phyloP scores from a whole-genome alignment of 805 yeast species.

The Metschnikowia drakensbergensis region DNA sequence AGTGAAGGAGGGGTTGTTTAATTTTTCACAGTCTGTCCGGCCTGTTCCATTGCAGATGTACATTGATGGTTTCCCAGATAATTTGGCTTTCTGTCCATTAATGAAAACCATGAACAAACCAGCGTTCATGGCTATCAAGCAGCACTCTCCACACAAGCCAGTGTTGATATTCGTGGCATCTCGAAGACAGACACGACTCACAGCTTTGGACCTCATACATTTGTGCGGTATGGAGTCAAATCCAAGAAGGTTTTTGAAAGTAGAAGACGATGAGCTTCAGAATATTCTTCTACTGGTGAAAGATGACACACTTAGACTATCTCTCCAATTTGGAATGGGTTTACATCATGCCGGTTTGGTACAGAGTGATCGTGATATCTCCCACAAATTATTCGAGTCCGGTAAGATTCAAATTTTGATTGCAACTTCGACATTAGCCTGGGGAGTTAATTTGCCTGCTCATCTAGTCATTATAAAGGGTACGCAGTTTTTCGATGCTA shows the following conservation, averaged over 20 bases:
- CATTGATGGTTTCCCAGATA: conserved; percentile 82
- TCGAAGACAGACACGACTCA: conserved; percentile 74
- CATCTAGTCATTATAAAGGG: conserved; percentile 57
- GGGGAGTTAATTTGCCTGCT: conserved; percentile 75
- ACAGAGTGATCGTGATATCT: conserved; percentile 64
- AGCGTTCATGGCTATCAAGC: conserved; percentile 86
- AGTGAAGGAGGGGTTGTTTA: conserved; percentile 68
- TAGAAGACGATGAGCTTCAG: conserved; percentile 62
- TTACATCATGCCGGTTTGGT: conserved; percentile 81
- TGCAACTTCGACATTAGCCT: conserved; percentile 77
- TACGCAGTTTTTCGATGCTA: conserved; percentile 52
- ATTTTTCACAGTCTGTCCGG: conserved; percentile 77
- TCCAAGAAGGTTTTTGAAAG: conserved; percentile 64
- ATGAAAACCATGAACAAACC: conserved; percentile 91
- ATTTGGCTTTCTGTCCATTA: conserved; percentile 73
- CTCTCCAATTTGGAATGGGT: conserved; percentile 71
- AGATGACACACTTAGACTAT: conserved; percentile 75
- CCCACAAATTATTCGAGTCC: conserved; percentile 67
- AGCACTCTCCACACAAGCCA: conserved; percentile 83
- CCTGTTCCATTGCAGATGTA: conserved; percentile 87
- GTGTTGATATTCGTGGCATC: conserved; percentile 83
- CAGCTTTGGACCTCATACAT: conserved; percentile 74
- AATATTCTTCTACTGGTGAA: conserved; percentile 52
- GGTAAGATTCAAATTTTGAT: conserved; percentile 68
- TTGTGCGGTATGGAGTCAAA: conserved; percentile 75